A percentile compares a stretch with the other conserved stretches of the same genome.
phyloP scores from a whole-genome alignment of 345 rosid species.

The Syzygium aqueum region DNA sequence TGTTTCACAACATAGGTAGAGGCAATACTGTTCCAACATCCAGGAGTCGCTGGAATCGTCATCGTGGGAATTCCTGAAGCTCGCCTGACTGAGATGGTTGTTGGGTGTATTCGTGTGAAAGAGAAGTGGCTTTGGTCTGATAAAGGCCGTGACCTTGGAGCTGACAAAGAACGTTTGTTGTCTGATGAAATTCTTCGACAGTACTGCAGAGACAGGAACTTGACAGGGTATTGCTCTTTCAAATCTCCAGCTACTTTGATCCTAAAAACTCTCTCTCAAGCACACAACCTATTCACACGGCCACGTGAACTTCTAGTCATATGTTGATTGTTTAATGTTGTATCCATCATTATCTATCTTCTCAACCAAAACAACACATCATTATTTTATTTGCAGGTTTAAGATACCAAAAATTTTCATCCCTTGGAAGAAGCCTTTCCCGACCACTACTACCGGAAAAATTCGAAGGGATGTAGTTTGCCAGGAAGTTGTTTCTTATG shows the following conservation, averaged over 20 bases:
- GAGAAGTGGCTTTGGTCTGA: slow-evolving; percentile 62
- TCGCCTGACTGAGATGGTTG: slow-evolving; percentile 64
- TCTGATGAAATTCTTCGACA: slow-evolving; percentile 41
- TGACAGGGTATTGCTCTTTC: slow-evolving; percentile 39
- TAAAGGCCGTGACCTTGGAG: neutral
- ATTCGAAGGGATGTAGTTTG: slow-evolving; percentile 56
- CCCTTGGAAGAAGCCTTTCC: slow-evolving; percentile 60
- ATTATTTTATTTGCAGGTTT: slow-evolving; percentile 40
- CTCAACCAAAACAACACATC: neutral
- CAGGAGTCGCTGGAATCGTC: slow-evolving; percentile 43
- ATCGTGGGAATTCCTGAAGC: slow-evolving; percentile 53
- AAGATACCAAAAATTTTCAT: slow-evolving; percentile 66
- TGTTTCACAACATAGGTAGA: slow-evolving; percentile 42
- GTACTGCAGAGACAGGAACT: slow-evolving; percentile 36
- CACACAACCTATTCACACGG: neutral
- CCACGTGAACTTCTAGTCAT: neutral
- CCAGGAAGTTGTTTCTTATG: slow-evolving; percentile 31
- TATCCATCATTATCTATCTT: neutral
- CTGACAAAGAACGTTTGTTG: slow-evolving; percentile 12
- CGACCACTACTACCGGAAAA: slow-evolving; percentile 61
- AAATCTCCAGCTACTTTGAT: neutral
- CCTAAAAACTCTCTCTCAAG: neutral
- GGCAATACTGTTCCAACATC: slow-evolving; percentile 42
- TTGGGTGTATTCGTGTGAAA: slow-evolving; percentile 52
- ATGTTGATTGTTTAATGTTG: neutral